Evolutionary conservation across 2,329 filamentous ascomycete genomes (phyloP), one percentile per base, ranked within the genome.

Genomic region (Cladosporium halotolerans): DNA sequence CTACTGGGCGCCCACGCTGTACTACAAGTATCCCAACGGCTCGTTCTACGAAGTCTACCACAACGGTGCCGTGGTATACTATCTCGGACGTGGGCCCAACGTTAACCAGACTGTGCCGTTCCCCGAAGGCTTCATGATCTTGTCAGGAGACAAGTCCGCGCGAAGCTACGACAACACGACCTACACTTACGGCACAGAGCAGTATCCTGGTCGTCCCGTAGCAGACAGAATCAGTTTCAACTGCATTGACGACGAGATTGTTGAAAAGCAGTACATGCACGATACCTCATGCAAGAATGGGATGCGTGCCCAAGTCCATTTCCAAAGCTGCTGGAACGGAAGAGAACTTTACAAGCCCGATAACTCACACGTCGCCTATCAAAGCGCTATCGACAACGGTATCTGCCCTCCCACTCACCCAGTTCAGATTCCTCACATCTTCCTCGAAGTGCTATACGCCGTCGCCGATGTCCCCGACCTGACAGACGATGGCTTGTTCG

Each of bases 51-150:
- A 70, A 43, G 86, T 90, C 11, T 76, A 82, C 11, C 65, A 66
- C 50, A 67, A 69, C 63, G 88, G 88, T 67, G 83, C 84, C 77
- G 72, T 87, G 56, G 83, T 84, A 53, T 93, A 93, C 74, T 92
- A 92, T 72, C 84, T 72, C 53, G 68, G 58, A 42, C 65, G 63
- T 28, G 56, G 57, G 56, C 69, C 78, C 38, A 71, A 75, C 59
- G 74, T 73, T 41, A 80, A 81, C 60, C 77, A 84, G 57, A 85
- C 89, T 59, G 75, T 83, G 14, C 80, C 89, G 65, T 78, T 80
- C 62, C 88, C 87, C 6, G 66, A 77, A 23, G 85, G 84, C 13
- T 77, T 92, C 58, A 80, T 82, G 66, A 89, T 92, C 73, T 65
- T 91, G 42, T 81, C 78, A 54, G 88, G 88, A 42, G 76, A 88